These are phyloP conservation scores for Fagus sylvatica DNA, from an alignment of 306 rosid genomes.

Conservation along the genomic window DNA sequence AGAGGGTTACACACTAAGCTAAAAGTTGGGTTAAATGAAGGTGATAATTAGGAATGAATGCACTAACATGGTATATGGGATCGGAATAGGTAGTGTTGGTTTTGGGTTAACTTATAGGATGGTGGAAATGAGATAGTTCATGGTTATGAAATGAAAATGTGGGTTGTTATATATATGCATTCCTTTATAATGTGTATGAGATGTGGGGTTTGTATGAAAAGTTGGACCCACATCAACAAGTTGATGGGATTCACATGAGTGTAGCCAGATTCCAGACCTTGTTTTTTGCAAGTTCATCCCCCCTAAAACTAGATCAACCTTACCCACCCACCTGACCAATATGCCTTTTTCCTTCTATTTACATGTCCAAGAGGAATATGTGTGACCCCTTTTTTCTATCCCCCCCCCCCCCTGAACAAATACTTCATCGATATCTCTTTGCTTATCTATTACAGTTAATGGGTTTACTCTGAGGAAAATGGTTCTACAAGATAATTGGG, in stretches of 20 bases:
- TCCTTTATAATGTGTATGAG: neutral
- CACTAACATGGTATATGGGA: neutral
- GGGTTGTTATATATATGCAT: neutral
- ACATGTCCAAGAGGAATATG: neutral
- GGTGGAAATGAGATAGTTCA: neutral
- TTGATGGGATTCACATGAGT: neutral
- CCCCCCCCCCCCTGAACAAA: neutral
- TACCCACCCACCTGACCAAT: neutral
- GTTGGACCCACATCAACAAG: neutral
- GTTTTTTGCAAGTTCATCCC: neutral
- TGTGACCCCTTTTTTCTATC: neutral
- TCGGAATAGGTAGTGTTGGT: neutral
- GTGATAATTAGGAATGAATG: no score
- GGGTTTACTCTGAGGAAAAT: neutral
- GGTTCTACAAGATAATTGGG: neutral
- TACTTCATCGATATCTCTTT: neutral
- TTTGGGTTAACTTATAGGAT: neutral
- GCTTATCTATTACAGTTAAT: conserved; percentile 4
- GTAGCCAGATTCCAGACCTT: neutral
- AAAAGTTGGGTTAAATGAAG: neutral
- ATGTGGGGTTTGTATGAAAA: neutral
- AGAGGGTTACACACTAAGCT: no score
- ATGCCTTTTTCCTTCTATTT: neutral
- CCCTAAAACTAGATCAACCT: neutral
- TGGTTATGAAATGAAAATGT: neutral